phyloP scores from a whole-genome alignment of 2,329 filamentous ascomycete species.

The Cordyceps cateniannulata region DNA sequence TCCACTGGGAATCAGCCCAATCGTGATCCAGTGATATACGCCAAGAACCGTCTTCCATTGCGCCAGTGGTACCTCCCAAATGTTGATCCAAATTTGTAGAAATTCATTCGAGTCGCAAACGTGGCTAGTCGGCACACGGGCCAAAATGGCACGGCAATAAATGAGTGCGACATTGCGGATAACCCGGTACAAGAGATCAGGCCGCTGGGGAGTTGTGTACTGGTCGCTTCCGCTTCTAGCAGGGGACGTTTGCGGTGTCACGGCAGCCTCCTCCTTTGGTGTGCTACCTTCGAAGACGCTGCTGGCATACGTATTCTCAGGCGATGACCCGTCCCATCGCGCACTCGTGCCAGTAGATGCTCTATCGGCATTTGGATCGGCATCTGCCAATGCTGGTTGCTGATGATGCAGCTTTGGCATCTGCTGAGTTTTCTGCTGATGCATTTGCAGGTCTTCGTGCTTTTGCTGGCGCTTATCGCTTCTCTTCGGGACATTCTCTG shows the following conservation, averaged over 20 bases:
- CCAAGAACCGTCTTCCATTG: slow-evolving; percentile 42
- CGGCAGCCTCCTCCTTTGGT: not conserved
- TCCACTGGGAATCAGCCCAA: slow-evolving; percentile 35
- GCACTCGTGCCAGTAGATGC: slow-evolving; percentile 14
- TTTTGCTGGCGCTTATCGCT: not conserved
- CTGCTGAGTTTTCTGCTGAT: slow-evolving; percentile 8
- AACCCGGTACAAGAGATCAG: slow-evolving; percentile 41
- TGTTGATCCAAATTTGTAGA: slow-evolving; percentile 37
- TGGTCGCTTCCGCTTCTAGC: slow-evolving; percentile 13
- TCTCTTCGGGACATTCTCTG: slow-evolving; percentile 20
- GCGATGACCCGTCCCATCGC: slow-evolving; percentile 11
- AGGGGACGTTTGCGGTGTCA: slow-evolving; percentile 4
- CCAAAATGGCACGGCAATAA: slow-evolving; percentile 40
- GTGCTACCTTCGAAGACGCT: slow-evolving; percentile 10
- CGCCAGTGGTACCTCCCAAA: slow-evolving; percentile 40
- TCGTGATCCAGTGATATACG: slow-evolving; percentile 42
- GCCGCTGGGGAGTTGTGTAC: slow-evolving; percentile 15
- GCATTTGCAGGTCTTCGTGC: slow-evolving; percentile 10
- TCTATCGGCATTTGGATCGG: not conserved
- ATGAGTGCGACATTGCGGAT: slow-evolving; percentile 40
- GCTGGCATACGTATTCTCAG: slow-evolving; percentile 9
- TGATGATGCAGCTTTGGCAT: not conserved
- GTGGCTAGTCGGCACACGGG: slow-evolving; percentile 34
- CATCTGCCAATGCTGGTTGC: not conserved
- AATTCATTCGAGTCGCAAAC: slow-evolving; percentile 35